phyloP scores from a whole-genome alignment of 345 rosid genomes.

The Populus pruinosa region DNA sequence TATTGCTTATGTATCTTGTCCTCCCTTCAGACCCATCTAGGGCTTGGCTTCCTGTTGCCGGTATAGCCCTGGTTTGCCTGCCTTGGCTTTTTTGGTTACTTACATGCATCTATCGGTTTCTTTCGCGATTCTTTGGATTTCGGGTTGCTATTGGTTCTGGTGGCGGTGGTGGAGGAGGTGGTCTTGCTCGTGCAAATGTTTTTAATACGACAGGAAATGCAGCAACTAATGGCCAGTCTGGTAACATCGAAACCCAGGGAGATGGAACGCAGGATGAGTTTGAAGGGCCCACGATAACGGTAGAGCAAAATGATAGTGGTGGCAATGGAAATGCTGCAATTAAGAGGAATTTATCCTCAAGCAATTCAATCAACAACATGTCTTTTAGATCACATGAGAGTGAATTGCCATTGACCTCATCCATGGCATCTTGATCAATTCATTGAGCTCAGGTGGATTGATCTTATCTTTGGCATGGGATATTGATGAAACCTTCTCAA shows the following conservation, averaged over 20 bases:
- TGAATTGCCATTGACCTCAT: slow-evolving; percentile 38
- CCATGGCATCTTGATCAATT: slow-evolving; percentile 27
- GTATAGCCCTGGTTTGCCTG: slow-evolving; percentile 59
- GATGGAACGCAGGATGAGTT: slow-evolving; percentile 2
- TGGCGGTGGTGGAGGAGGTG: slow-evolving; percentile 12
- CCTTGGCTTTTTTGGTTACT: slow-evolving; percentile 84
- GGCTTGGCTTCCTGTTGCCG: slow-evolving; percentile 52
- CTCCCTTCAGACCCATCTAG: slow-evolving; percentile 43
- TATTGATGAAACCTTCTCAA: not conserved
- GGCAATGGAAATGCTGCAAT: not conserved
- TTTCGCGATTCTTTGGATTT: slow-evolving; percentile 58
- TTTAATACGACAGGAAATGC: not conserved
- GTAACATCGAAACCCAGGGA: not conserved
- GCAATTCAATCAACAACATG: slow-evolving; percentile 6
- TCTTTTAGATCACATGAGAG: slow-evolving; percentile 35
- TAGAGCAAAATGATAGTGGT: not conserved
- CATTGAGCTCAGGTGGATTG: not conserved
- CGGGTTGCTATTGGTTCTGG: slow-evolving; percentile 41
- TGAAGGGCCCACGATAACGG: slow-evolving; percentile 6
- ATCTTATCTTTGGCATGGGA: too few species aligned
- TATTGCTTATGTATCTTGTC: slow-evolving; percentile 49
- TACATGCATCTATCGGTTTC: slow-evolving; percentile 52
- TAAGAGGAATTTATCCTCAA: not conserved
- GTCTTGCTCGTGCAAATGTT: not conserved
- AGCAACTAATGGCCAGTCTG: not conserved